Evolutionary conservation across 2,329 filamentous ascomycete genomes (phyloP).

Genomic region (Nothophaeocryptopus gaeumannii): DNA sequence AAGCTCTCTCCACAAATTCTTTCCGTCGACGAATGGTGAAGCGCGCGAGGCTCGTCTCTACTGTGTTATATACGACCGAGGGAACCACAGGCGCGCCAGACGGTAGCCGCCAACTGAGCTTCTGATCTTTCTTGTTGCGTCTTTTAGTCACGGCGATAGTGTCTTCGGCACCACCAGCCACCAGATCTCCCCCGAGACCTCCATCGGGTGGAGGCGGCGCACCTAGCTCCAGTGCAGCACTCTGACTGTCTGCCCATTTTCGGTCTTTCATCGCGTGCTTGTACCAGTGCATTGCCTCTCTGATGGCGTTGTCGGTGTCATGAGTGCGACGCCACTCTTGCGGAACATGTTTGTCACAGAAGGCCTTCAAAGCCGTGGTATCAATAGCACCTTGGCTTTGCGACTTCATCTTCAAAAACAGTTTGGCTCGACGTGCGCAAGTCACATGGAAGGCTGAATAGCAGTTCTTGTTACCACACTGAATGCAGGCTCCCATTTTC

Average conservation of each 20-base stretch:
- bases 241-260: conserved; percentile 88
- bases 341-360: conserved; percentile 93
- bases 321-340: conserved; percentile 84
- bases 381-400: conserved; percentile 77
- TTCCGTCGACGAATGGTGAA: conserved; percentile 85
- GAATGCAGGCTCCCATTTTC: conserved; percentile 96
- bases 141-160: conserved; percentile 57
- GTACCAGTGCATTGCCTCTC: conserved; percentile 84
- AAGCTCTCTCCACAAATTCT: conserved; percentile 88
- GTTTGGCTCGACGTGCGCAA: conserved; percentile 79
- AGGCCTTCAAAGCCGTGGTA: conserved; percentile 81
- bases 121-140: conserved; percentile 58
- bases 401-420: conserved; percentile 97
- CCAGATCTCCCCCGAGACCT: conserved; percentile 42
- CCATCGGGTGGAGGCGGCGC: conserved; percentile 54
- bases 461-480: conserved; percentile 96
- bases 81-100: conserved; percentile 95
- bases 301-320: conserved; percentile 73
- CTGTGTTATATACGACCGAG: conserved; percentile 78
- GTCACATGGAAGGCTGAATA: conserved; percentile 97
- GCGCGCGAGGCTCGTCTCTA: conserved; percentile 76
- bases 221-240: conserved; percentile 76
- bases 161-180: conserved; percentile 42
- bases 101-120: conserved; percentile 83
- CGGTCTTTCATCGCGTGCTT: conserved; percentile 82